Evolutionary conservation across 1,284 basidiomycete genomes (phyloP).

Genomic region (Cystobasidiaceae sp.): DNA sequence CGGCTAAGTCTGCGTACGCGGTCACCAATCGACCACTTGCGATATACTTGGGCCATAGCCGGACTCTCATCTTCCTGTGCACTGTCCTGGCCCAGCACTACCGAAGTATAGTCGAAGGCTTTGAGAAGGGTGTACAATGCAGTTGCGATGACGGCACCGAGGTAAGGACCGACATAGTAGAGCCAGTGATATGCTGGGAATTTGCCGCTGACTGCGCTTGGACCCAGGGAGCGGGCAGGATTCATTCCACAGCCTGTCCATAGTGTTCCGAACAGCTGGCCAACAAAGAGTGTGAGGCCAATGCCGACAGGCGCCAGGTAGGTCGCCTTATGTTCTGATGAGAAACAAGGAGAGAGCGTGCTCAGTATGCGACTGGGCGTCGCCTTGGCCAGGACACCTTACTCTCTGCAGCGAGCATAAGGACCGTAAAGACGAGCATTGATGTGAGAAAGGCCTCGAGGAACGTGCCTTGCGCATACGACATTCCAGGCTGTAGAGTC

Average conservation of each 20-base stretch:
- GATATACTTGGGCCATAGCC: no score
- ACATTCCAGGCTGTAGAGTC: constrained; percentile 44
- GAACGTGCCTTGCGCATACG: constrained; percentile 42
- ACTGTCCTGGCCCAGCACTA: no score
- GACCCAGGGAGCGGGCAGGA: constrained; percentile 64
- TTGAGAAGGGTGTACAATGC: constrained; percentile 38
- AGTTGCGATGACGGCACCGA: constrained; percentile 46
- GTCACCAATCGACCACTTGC: no score
- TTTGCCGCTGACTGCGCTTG: constrained; percentile 58
- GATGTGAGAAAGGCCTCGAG: constrained; percentile 52
- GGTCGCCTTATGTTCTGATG: constrained; percentile 42
- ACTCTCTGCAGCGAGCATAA: constrained; percentile 52
- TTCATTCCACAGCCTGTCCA: constrained; percentile 53
- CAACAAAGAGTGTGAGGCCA: constrained; percentile 51
- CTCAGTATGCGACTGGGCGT: neutral
- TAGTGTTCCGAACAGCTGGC: constrained; percentile 47
- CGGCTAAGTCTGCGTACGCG: no score
- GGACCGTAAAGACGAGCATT: constrained; percentile 47
- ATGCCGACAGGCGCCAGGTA: constrained; percentile 54
- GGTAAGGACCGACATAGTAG: constrained; percentile 38
- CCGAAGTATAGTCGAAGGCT: constrained; percentile 28
- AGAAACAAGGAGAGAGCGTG: neutral
- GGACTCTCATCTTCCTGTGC: no score
- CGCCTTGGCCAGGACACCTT: neutral
- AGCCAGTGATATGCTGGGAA: constrained; percentile 60